Evolutionary conservation across 2,329 filamentous ascomycete species (phyloP).

Genomic region (Aspergillus texensis): DNA sequence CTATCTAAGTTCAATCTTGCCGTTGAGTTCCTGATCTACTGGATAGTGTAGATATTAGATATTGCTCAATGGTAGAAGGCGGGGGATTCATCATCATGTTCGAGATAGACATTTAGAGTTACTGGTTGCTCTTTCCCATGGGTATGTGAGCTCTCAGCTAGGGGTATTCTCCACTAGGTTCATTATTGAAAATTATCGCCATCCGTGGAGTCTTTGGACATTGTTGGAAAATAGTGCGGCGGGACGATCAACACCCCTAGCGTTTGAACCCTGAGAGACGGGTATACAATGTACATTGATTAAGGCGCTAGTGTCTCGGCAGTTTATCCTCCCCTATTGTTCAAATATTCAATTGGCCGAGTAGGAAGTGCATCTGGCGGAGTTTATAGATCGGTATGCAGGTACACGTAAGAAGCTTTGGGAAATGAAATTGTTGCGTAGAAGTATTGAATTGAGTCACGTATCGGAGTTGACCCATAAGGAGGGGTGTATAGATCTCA

Average conservation of each 20-base stretch:
- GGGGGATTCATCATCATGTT: neutral
- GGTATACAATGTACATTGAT: neutral
- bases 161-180: neutral
- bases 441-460: neutral
- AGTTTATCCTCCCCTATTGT: neutral
- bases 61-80: neutral
- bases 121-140: neutral
- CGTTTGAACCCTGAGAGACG: neutral
- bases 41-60: neutral
- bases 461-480: neutral
- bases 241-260: neutral
- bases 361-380: neutral
- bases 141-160: neutral
- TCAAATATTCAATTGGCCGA: neutral
- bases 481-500: neutral
- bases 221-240: neutral
- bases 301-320: no score
- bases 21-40: neutral
- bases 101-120: neutral
- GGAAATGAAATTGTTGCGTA: neutral
- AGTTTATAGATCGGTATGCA: neutral
- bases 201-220: neutral
- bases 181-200: neutral
- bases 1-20: neutral
- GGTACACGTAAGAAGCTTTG: neutral